Evolutionary conservation across 441 rosid genomes (phyloP).

Genomic region (Jatropha podagrica): DNA sequence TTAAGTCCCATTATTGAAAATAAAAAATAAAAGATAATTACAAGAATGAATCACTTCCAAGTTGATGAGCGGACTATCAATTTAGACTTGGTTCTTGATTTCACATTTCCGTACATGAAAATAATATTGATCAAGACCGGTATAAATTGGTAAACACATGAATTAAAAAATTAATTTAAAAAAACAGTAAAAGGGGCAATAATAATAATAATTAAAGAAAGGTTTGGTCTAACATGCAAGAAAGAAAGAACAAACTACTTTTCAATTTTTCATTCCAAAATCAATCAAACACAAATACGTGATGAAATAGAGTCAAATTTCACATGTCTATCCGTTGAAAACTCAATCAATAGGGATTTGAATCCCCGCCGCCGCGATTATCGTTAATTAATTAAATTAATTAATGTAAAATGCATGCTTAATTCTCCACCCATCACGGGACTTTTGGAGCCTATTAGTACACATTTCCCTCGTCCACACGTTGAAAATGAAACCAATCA

Average conservation of each 20-base stretch:
- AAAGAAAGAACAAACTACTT: neutral
- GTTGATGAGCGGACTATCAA: conserved; percentile 37
- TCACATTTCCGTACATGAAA: neutral
- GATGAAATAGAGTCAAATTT: conserved; percentile 3
- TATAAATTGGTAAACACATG: neutral
- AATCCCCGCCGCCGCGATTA: conserved; percentile 36
- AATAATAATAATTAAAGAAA: neutral
- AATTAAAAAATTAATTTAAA: too few relatives aligned
- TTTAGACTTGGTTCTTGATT: conserved; percentile 26
- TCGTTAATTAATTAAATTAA: neutral
- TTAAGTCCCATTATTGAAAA: too few relatives aligned
- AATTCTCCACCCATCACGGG: conserved; percentile 20
- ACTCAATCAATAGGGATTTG: conserved; percentile 8
- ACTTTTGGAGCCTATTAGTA: neutral
- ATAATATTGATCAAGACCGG: neutral
- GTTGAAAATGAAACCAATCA: neutral
- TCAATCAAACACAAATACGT: neutral
- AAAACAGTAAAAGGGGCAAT: neutral
- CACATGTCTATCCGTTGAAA: conserved; percentile 10
- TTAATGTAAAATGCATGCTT: neutral
- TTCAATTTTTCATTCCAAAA: neutral
- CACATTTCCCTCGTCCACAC: neutral
- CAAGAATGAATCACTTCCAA: conserved; percentile 22
- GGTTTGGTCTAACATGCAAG: neutral
- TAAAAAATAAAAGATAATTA: too few relatives aligned